These are phyloP conservation scores for Amphirosellinia nigrospora DNA, from an alignment of 495 filamentous ascomycete species.

Conservation along the genomic window DNA sequence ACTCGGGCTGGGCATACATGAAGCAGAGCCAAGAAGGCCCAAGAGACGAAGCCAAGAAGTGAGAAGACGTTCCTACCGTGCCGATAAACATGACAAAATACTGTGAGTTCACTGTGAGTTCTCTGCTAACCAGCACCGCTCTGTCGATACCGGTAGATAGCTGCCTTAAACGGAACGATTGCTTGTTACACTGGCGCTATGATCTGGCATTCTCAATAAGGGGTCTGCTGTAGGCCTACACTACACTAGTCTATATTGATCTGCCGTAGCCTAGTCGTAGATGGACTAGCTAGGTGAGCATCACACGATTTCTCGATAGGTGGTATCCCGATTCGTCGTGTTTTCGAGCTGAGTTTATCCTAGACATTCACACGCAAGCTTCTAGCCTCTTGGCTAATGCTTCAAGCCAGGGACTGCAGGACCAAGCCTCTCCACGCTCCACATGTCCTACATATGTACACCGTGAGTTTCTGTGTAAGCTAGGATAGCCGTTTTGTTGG, in stretches of 20 bases:
- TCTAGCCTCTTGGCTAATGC: conserved; percentile 11
- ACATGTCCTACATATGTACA: conserved; percentile 8
- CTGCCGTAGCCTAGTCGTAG: neutral
- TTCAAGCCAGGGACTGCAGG: neutral
- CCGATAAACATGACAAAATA: neutral
- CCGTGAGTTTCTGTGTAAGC: neutral
- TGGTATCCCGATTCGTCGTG: neutral
- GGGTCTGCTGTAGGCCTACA: conserved; percentile 3
- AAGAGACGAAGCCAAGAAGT: neutral
- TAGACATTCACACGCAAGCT: neutral
- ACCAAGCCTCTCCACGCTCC: neutral
- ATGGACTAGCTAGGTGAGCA: conserved; percentile 2
- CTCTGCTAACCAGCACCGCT: neutral
- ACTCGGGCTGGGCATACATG: conserved; percentile 2
- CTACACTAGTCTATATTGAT: neutral
- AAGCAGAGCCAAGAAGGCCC: conserved; percentile 5
- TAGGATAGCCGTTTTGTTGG: neutral
- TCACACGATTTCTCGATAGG: conserved; percentile 6
- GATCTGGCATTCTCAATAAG: neutral
- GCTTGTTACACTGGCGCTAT: neutral
- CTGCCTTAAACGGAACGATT: conserved; percentile 9
- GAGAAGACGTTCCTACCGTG: neutral
- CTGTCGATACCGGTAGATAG: neutral
- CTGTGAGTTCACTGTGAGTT: neutral
- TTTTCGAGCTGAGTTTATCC: conserved; percentile 17